Evolutionary conservation across 352 stramenopile genomes (phyloP), one percentile per base, ranked within the genome.

Genomic region (Phytopythium ostracodes): DNA sequence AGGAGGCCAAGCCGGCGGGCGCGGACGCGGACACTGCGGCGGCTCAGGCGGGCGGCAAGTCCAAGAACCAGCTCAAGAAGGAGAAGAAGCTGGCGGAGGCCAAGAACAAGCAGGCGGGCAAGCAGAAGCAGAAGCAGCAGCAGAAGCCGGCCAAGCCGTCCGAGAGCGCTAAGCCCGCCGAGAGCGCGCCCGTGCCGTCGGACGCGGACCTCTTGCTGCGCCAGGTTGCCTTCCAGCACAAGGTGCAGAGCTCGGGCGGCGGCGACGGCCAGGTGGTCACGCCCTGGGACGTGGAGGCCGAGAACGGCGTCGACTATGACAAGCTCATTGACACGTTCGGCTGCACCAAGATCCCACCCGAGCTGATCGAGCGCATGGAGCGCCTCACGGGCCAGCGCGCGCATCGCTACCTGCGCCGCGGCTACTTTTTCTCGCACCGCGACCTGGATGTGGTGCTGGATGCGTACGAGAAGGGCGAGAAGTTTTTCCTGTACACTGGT

Each of bases 401-500:
- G 62, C 98, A 99, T 74, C 94, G 96, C 5, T 99, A 99, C 73
- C 77, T 99, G 64, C 87, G 97, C 65, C 92, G 98, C 31, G 94
- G 97, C 14, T 98, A 99, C 65, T 99, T 99, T 73, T 99, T 99
- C 74, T 99, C 94, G 46, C 98, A 99, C 84, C 95, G 98, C 35
- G 98, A 99, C 71, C 78, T 99, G 59, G 87, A 97, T 58, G 81
- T 96, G 66, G 87, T 99, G 50, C 81, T 99, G 49, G 93, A 98
- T 56, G 81, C 89, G 18, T 99, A 98, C 66, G 94, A 98, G 69
- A 92, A 94, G 58, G 96, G 96, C 29, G 87, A 98, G 61, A 98
- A 97, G 64, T 99, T 99, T 65, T 99, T 99, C 72, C 65, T 99
- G 31, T 99, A 99, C 88, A 99, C 98, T 33, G 98, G 98, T 25